Evolutionary conservation across 2,329 filamentous ascomycete species (phyloP).

Genomic region (Davidsoniella virescens): DNA sequence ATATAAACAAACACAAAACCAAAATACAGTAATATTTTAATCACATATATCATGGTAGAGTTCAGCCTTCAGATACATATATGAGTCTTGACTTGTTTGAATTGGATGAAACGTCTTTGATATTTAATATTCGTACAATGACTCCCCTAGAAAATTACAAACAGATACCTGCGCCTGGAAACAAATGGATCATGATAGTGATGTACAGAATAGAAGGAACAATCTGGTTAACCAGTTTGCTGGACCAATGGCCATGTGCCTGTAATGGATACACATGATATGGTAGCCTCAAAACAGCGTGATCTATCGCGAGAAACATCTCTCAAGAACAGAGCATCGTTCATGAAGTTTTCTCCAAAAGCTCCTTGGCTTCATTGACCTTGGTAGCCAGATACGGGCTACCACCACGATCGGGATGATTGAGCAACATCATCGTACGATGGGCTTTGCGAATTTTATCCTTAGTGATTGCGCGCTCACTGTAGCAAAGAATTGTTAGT

Average conservation of each 20-base stretch:
- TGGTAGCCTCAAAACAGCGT: not conserved
- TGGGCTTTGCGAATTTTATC: constrained; percentile 94
- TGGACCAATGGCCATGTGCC: not conserved
- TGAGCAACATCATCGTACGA: constrained; percentile 86
- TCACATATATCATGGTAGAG: too few species aligned
- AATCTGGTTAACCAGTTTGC: too few species aligned
- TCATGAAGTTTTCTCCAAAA: constrained; percentile 57
- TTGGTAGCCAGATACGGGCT: constrained; percentile 95
- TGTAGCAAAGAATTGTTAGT: constrained; percentile 22
- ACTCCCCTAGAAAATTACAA: too few species aligned
- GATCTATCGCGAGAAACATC: constrained; percentile 5
- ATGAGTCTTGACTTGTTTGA: too few species aligned
- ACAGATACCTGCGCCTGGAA: too few species aligned
- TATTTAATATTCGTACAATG: too few species aligned
- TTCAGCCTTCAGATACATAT: too few species aligned
- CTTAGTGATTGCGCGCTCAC: constrained; percentile 74
- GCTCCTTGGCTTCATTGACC: constrained; percentile 95
- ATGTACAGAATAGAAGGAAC: too few species aligned
- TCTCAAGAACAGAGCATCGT: not conserved
- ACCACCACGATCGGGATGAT: constrained; percentile 93
- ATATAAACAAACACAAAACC: too few species aligned
- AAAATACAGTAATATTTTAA: too few species aligned
- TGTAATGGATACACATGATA: not conserved
- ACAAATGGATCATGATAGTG: too few species aligned
- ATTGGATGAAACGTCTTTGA: too few species aligned